A percentile compares a stretch with the other conserved stretches of the same genome.
Conservation (phyloP, 768 basidiomycete species). For the Galerina sulciceps region DNA sequence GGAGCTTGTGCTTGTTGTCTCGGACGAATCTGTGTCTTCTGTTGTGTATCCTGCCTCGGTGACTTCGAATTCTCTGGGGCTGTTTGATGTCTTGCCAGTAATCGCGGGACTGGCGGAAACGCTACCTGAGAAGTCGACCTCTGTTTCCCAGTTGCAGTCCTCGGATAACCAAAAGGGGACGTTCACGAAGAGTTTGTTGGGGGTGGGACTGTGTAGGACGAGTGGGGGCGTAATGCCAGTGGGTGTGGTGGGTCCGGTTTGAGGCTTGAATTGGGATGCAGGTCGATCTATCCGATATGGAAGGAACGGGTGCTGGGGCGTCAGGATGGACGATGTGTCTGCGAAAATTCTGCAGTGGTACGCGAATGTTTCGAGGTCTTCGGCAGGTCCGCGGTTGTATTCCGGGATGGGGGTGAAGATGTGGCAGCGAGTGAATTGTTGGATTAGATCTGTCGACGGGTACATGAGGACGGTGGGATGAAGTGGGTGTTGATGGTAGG, state of each 20-base stretch:
- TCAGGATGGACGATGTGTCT: neutral
- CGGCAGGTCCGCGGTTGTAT: neutral
- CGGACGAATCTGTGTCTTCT: no score
- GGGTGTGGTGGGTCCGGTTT: neutral
- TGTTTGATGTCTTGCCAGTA: no score
- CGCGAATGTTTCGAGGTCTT: neutral
- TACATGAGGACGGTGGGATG: no score
- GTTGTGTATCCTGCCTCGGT: no score
- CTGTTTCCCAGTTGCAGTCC: neutral
- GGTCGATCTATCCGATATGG: neutral
- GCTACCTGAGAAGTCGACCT: neutral
- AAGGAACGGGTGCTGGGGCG: neutral
- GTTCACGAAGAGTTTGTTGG: neutral
- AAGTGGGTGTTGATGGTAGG: no score
- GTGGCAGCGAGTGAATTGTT: no score
- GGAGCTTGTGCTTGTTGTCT: no score
- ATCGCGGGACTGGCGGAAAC: no score
- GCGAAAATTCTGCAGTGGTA: neutral
- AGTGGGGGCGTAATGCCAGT: neutral
- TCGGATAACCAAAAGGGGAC: neutral
- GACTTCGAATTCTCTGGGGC: no score
- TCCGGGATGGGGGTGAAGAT: no score
- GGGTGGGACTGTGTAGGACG: neutral
- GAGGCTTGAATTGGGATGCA: neutral
- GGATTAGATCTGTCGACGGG: no score